phyloP scores from a whole-genome alignment of 257 asterid species.

The Capsicum rhomboideum region DNA sequence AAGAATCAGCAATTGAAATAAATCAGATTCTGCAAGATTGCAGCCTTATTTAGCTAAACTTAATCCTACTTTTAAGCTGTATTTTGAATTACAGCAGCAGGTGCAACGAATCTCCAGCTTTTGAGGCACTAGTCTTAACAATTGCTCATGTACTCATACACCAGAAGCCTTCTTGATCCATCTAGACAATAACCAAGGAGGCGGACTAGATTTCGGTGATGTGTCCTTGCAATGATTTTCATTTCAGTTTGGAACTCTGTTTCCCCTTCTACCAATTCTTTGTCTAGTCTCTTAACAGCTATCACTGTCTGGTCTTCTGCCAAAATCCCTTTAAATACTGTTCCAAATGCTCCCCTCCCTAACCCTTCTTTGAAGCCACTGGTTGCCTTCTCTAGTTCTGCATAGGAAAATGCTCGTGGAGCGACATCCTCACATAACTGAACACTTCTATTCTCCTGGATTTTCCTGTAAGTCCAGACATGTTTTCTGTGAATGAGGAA shows the following conservation, averaged over 20 bases:
- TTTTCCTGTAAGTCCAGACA: conserved; percentile 4
- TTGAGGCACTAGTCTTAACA: no score
- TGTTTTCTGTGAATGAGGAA: neutral
- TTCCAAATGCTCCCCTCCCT: conserved; percentile 43
- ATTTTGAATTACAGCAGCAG: no score
- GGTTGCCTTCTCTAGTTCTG: conserved; percentile 25
- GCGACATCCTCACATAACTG: conserved; percentile 18
- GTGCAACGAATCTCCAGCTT: no score
- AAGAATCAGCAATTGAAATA: no score
- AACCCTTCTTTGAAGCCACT: conserved; percentile 32
- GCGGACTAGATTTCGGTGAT: conserved; percentile 45
- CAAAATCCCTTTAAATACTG: conserved; percentile 35
- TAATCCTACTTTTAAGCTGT: no score
- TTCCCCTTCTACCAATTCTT: conserved; percentile 27
- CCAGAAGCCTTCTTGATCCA: conserved; percentile 33
- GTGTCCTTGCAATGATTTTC: conserved; percentile 36
- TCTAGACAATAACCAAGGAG: conserved; percentile 46
- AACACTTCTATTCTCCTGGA: neutral
- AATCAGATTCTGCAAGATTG: no score
- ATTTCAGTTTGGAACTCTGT: conserved; percentile 42
- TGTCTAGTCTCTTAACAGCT: conserved; percentile 45
- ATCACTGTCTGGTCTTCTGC: conserved; percentile 3
- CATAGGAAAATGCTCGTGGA: conserved; percentile 21
- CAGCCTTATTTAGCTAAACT: no score
- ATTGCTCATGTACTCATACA: conserved; percentile 46